phyloP scores from a whole-genome alignment of 495 filamentous ascomycete genomes.

The Articulospora tetracladia region DNA sequence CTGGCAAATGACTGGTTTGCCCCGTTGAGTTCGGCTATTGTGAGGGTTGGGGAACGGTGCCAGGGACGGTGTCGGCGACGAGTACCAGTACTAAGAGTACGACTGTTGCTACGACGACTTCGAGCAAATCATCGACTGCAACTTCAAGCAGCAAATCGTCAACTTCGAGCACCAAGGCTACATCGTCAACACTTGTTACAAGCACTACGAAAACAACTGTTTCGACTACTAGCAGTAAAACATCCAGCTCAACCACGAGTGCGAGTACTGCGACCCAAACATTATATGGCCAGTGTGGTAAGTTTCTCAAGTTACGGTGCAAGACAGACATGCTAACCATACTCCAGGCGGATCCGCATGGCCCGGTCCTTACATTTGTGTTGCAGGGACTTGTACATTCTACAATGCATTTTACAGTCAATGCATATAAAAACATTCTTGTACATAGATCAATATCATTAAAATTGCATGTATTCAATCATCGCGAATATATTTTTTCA shows the following conservation, averaged over 20 bases:
- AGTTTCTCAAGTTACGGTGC: neutral
- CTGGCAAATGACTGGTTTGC: neutral
- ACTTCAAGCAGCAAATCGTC: neutral
- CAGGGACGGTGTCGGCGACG: too few species aligned
- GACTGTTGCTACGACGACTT: neutral
- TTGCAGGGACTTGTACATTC: neutral
- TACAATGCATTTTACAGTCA: neutral
- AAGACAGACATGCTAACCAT: neutral
- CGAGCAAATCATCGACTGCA: neutral
- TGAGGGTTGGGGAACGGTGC: neutral
- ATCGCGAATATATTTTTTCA: constrained; percentile 53
- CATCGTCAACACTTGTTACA: neutral
- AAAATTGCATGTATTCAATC: constrained; percentile 50
- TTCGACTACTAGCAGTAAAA: neutral
- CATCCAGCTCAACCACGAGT: neutral
- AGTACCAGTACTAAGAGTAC: neutral
- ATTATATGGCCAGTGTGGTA: neutral
- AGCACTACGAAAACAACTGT: neutral
- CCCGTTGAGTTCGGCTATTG: neutral
- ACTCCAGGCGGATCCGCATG: neutral
- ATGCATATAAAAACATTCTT: neutral
- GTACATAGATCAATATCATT: neutral
- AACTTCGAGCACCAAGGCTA: neutral
- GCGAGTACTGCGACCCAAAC: neutral
- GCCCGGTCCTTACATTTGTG: neutral